Percentiles rank a stretch among this genome's conserved stretches.
Evolutionary conservation across 2,329 filamentous ascomycete species (phyloP).

Genomic region (Ilyonectria robusta): DNA sequence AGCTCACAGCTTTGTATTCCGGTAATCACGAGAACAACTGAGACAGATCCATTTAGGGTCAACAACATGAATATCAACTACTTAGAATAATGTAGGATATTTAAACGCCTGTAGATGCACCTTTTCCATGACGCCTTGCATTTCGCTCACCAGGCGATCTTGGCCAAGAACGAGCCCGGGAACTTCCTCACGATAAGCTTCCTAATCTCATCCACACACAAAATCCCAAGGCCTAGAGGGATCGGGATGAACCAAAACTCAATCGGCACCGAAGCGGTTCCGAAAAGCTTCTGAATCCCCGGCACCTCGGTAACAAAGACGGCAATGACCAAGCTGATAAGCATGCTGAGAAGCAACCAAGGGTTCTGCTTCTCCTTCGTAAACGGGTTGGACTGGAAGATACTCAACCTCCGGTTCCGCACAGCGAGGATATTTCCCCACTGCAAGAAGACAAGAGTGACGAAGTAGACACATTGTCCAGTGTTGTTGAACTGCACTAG

Average conservation of each 20-base stretch:
- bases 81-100: neutral
- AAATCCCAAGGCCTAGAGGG: slow-evolving; percentile 63
- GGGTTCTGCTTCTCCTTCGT: slow-evolving; percentile 63
- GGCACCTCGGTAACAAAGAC: slow-evolving; percentile 68
- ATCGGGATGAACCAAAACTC: slow-evolving; percentile 68
- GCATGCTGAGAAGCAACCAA: slow-evolving; percentile 62
- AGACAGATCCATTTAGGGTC: neutral
- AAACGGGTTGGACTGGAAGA: slow-evolving; percentile 66
- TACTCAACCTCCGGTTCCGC: slow-evolving; percentile 65
- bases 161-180: slow-evolving; percentile 61
- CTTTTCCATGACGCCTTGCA: neutral
- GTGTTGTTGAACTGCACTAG: slow-evolving; percentile 63
- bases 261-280: slow-evolving; percentile 64
- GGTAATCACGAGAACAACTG: neutral
- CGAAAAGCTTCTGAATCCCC: slow-evolving; percentile 63
- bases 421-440: slow-evolving; percentile 68
- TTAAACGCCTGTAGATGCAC: neutral
- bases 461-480: slow-evolving; percentile 68
- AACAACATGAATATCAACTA: neutral
- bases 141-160: slow-evolving; percentile 61
- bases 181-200: slow-evolving; percentile 64
- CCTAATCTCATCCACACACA: slow-evolving; percentile 66
- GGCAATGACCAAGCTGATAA: slow-evolving; percentile 64
- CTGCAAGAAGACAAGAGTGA: slow-evolving; percentile 67
- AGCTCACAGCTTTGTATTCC: neutral